Conservation (phyloP, 768 basidiomycete species). For the Zangia roseola region DNA sequence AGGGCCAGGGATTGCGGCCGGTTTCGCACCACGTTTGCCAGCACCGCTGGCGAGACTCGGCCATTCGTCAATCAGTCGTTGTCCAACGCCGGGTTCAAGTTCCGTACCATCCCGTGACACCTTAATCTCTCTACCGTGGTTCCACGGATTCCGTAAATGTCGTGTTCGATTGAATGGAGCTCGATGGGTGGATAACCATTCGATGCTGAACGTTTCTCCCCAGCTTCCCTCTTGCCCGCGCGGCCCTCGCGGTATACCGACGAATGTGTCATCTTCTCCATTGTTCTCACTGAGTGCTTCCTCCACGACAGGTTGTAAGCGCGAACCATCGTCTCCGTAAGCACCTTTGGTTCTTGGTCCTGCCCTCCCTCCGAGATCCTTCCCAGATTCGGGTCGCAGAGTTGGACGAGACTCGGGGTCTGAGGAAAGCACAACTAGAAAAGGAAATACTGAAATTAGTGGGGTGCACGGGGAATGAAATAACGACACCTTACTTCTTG, state of each 20-base stretch:
- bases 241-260: not conserved
- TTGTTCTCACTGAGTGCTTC: constrained; percentile 6
- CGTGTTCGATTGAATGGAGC: constrained; percentile 57
- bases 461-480: too few relatives aligned
- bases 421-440: constrained; percentile 17
- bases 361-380: constrained; percentile 40
- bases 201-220: constrained; percentile 79
- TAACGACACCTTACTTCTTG: too few relatives aligned
- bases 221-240: constrained; percentile 39
- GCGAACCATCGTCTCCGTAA: constrained; percentile 17
- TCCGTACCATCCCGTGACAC: constrained; percentile 91
- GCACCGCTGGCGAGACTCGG: constrained; percentile 30
- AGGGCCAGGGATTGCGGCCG: not conserved
- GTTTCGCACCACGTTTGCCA: constrained; percentile 5
- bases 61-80: constrained; percentile 72
- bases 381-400: constrained; percentile 39
- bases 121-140: constrained; percentile 78
- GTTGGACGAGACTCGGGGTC: not conserved
- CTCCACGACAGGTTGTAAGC: constrained; percentile 24
- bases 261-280: constrained; percentile 10
- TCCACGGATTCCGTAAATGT: constrained; percentile 91
- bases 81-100: constrained; percentile 76
- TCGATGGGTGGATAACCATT: constrained; percentile 71
- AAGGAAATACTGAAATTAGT: too few relatives aligned
- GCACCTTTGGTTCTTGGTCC: constrained; percentile 6